A percentile compares a stretch with the other conserved stretches of the same genome.
phyloP scores from a whole-genome alignment of 768 basidiomycete species.

The Crucibulum laeve region DNA sequence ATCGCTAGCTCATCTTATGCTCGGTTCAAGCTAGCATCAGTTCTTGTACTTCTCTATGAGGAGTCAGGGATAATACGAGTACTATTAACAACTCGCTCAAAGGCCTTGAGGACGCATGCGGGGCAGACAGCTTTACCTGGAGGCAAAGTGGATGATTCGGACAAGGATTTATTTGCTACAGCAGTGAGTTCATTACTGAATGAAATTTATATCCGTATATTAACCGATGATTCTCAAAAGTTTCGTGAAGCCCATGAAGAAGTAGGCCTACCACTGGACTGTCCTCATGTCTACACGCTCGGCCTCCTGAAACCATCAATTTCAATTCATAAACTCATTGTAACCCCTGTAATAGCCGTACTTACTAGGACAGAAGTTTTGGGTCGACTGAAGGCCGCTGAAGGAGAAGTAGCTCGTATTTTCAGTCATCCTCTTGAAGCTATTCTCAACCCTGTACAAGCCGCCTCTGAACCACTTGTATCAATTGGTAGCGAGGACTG shows the following conservation, averaged over 20 bases:
- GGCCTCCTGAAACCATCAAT: constrained; percentile 64
- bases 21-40: constrained; percentile 57
- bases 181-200: constrained; percentile 65
- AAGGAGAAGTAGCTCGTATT: constrained; percentile 71
- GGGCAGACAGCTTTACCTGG: constrained; percentile 84
- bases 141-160: constrained; percentile 66
- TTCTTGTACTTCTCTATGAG: constrained; percentile 78
- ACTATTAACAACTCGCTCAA: constrained; percentile 83
- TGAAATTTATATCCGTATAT: neutral
- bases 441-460: constrained; percentile 57
- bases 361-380: constrained; percentile 54
- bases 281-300: constrained; percentile 54
- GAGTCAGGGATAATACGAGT: constrained; percentile 64
- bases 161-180: constrained; percentile 58
- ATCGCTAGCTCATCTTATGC: constrained; percentile 25
- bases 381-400: constrained; percentile 44
- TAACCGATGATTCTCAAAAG: constrained; percentile 29
- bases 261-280: constrained; percentile 60
- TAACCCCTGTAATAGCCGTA: constrained; percentile 76
- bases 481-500: constrained; percentile 65
- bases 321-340: constrained; percentile 63
- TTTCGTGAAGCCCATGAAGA: constrained; percentile 85
- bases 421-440: constrained; percentile 80
- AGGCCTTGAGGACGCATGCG: constrained; percentile 66
- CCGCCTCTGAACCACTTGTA: constrained; percentile 42